A percentile compares a stretch with the other conserved stretches of the same genome.
These are phyloP conservation scores for Euphorbia celastroides DNA, from an alignment of 441 rosid genomes.

Conservation along the genomic window DNA sequence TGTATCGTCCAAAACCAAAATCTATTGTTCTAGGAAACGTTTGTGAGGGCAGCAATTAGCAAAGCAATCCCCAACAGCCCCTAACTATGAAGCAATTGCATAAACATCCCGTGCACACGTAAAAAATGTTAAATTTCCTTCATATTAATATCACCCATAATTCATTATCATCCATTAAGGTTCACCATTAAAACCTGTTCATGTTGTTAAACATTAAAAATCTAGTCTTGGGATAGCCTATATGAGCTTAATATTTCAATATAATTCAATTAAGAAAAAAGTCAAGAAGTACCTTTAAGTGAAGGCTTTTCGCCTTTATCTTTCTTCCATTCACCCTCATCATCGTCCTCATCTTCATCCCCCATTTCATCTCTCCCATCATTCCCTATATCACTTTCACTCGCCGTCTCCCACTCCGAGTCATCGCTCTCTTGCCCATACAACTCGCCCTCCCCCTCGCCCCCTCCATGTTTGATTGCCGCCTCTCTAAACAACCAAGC, in stretches of 20 bases:
- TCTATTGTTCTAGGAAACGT: no score
- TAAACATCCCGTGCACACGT: neutral
- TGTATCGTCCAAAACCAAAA: no score
- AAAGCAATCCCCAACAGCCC: no score
- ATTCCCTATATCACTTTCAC: slow-evolving; percentile 85
- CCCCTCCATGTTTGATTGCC: slow-evolving; percentile 84
- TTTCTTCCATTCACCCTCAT: slow-evolving; percentile 64
- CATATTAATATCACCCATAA: neutral
- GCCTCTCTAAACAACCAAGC: slow-evolving; percentile 98
- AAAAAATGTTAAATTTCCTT: neutral
- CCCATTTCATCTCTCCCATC: slow-evolving; percentile 74
- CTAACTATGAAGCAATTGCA: neutral
- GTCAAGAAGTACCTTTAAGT: slow-evolving; percentile 49
- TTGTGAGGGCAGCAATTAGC: no score
- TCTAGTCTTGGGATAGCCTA: no score
- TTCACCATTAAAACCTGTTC: neutral
- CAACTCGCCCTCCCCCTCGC: slow-evolving; percentile 57
- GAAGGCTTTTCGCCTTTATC: slow-evolving; percentile 54
- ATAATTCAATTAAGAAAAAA: no score
- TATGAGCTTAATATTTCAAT: no score
- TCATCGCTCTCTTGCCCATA: slow-evolving; percentile 74
- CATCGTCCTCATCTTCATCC: slow-evolving; percentile 53
- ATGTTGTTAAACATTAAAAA: neutral
- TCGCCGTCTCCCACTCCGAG: slow-evolving; percentile 96
- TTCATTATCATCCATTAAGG: neutral